Conservation (phyloP, 768 basidiomycete genomes). For the Paxillus rubicundulus region DNA sequence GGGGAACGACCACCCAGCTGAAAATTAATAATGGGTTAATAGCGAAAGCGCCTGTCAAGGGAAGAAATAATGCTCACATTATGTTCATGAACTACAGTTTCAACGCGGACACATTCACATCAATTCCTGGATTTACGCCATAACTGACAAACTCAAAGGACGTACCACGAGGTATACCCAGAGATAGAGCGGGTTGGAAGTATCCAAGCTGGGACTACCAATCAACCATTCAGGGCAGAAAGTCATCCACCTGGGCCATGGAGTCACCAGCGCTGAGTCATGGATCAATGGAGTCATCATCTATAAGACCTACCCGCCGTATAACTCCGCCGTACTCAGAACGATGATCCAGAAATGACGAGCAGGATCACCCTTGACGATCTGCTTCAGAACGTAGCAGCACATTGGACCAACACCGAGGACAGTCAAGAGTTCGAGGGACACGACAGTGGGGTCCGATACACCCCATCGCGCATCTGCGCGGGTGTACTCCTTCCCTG, state of each 20-base stretch:
- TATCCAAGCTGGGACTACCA: constrained; percentile 69
- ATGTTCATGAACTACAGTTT: constrained; percentile 69
- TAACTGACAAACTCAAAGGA: constrained; percentile 8
- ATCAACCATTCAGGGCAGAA: constrained; percentile 86
- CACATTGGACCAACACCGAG: constrained; percentile 70
- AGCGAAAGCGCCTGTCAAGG: neutral
- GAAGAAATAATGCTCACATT: constrained; percentile 49
- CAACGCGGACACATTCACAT: neutral
- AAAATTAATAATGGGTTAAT: constrained; percentile 3
- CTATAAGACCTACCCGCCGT: constrained; percentile 58
- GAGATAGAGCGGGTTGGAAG: constrained; percentile 64
- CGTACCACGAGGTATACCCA: constrained; percentile 82
- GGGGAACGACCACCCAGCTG: constrained; percentile 79
- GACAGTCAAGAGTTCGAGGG: constrained; percentile 82
- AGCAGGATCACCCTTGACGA: constrained; percentile 62
- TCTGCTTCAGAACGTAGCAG: constrained; percentile 65
- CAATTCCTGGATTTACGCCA: neutral
- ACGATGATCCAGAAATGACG: constrained; percentile 70
- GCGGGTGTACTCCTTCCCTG: constrained; percentile 79
- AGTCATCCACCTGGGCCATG: constrained; percentile 68
- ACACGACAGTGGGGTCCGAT: constrained; percentile 76
- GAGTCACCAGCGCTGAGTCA: neutral
- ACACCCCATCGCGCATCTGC: constrained; percentile 83
- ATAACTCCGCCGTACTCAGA: constrained; percentile 70
- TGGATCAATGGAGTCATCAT: neutral